Base-by-base conservation (phyloP, 768 basidiomycete species). In the Gymnopilus junonius region DNA sequence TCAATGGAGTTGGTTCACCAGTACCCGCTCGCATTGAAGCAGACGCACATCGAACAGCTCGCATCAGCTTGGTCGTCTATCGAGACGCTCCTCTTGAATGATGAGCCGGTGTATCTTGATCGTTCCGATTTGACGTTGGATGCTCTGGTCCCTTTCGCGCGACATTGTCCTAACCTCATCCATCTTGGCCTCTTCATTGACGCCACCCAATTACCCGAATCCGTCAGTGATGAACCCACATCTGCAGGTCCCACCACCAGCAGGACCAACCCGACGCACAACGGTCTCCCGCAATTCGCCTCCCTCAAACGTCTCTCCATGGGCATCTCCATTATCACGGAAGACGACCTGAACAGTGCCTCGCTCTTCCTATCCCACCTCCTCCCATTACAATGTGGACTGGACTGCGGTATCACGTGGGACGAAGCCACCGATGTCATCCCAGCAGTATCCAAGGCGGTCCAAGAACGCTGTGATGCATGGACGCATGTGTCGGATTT, bases 301-400 rank as follows among this genome's bases (percentile, higher is more conserved):
- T 65, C 62, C 20, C 75, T 82, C 20, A 64, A 67, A 54, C 65
- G 68, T 14, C 73, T 90, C 11, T 79, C 79, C 15, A 73, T 88
- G 64, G 87, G 87, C 0, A 79, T 85, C 0, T 87, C 86, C 17
- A 71, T 73, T 54, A 79, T 86, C 27, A 29, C 48, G 4, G 48
- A 51, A 32, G 50, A 68, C 1, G 79, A 85, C 14, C 71, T 79
- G 4, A 79, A 75, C 4, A 66, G 79, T 0, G 80, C 83, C 31
- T 80, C 87, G 17, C 76, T 84, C 11, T 87, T 84, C 66, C 76
- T 90, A 58, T 83, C 83, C 65, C 80, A 79, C 20, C 66, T 90
- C 3, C 80, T 82, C 37, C 84, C 86, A 0, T 66, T 77, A 1
- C 69, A 70, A 2, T 85, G 82, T 67, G 53, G 35, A 8, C 54